Evolutionary conservation across 306 rosid species (phyloP).

Genomic region (Prinsepia uniflora): DNA sequence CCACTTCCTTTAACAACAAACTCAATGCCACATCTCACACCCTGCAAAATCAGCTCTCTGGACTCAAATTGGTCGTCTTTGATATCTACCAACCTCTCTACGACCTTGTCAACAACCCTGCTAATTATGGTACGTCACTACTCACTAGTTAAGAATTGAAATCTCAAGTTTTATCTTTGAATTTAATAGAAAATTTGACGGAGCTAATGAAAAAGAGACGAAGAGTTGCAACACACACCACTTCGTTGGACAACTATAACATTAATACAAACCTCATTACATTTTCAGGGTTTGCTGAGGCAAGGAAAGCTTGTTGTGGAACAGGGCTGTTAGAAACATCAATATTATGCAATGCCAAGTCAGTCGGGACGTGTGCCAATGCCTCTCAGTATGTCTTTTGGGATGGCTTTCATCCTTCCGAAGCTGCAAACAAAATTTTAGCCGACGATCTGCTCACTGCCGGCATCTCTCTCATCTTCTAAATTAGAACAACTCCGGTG

Average conservation of each 20-base stretch:
- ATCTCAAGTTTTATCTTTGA: no score
- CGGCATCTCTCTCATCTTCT: constrained; percentile 49
- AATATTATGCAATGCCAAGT: constrained; percentile 48
- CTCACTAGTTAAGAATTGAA: no score
- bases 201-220: no score
- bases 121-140: constrained; percentile 42
- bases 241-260: no score
- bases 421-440: constrained; percentile 48
- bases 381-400: constrained; percentile 72
- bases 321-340: constrained; percentile 60
- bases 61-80: constrained; percentile 51
- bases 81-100: constrained; percentile 58
- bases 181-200: no score
- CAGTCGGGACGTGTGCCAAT: constrained; percentile 65
- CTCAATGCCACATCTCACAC: constrained; percentile 50
- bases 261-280: not conserved
- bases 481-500: not conserved
- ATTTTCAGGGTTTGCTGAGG: constrained; percentile 56
- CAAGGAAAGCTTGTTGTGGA: constrained; percentile 69
- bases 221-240: no score
- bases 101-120: constrained; percentile 48
- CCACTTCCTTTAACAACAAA: constrained; percentile 46
- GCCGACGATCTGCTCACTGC: constrained; percentile 33
- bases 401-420: constrained; percentile 75
- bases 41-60: constrained; percentile 42